phyloP scores from a whole-genome alignment of 495 filamentous ascomycete genomes.

The Talaromyces thailandensis region DNA sequence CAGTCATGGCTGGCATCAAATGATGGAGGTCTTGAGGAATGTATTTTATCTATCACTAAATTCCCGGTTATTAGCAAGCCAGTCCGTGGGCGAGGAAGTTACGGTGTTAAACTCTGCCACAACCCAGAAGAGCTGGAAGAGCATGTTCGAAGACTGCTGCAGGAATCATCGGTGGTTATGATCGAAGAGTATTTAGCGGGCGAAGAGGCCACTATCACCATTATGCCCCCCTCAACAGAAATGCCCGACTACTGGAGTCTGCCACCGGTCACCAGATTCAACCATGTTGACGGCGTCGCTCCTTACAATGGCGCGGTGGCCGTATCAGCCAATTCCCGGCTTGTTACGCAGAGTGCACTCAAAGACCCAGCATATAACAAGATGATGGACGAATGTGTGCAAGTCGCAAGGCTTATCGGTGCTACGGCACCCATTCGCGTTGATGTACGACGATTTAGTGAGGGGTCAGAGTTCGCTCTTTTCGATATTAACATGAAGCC shows the following conservation, averaged over 20 bases:
- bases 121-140: conserved; percentile 10
- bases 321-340: conserved; percentile 23
- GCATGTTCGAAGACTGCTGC: conserved; percentile 16
- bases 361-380: conserved; percentile 12
- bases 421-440: conserved; percentile 27
- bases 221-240: conserved; percentile 25
- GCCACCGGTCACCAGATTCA: conserved; percentile 24
- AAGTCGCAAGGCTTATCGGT: conserved; percentile 19
- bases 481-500: conserved; percentile 38
- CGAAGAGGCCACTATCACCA: conserved; percentile 31
- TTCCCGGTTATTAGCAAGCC: conserved; percentile 29
- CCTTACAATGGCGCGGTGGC: conserved; percentile 27
- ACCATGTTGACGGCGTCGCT: conserved; percentile 24
- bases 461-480: conserved; percentile 21
- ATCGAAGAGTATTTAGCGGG: conserved; percentile 30
- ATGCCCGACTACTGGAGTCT: conserved; percentile 21
- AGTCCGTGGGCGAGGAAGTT: conserved; percentile 19
- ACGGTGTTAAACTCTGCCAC: conserved; percentile 27
- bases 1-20: conserved; percentile 11
- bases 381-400: conserved; percentile 19
- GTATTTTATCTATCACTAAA: conserved; percentile 6
- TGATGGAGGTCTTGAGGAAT: conserved; percentile 5
- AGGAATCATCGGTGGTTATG: conserved; percentile 21
- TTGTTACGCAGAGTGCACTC: conserved; percentile 12
- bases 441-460: conserved; percentile 21